Conservation (phyloP, 371 early-diverging fungal species). For the Fennellomyces sp. region DNA sequence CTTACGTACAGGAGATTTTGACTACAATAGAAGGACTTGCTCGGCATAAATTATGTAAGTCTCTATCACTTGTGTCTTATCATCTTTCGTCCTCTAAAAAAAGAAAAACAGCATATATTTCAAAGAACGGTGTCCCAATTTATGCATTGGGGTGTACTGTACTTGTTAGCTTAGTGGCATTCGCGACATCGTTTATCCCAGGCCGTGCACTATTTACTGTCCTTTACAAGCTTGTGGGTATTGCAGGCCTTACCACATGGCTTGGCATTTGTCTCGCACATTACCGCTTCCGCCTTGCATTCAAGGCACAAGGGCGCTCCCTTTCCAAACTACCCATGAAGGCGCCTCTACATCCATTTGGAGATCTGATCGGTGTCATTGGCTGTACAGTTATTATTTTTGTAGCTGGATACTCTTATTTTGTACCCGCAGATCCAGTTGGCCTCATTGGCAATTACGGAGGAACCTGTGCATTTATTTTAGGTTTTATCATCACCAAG, state of each 20-base stretch:
- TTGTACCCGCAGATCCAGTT: slow-evolving; percentile 25
- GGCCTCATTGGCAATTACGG: slow-evolving; percentile 32
- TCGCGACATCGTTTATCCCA: slow-evolving; percentile 55
- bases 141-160: slow-evolving; percentile 55
- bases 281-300: slow-evolving; percentile 81
- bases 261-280: slow-evolving; percentile 73
- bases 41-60: slow-evolving; percentile 51
- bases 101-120: slow-evolving; percentile 49
- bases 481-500: slow-evolving; percentile 33
- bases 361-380: slow-evolving; percentile 55
- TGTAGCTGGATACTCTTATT: slow-evolving; percentile 40
- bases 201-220: slow-evolving; percentile 39
- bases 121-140: slow-evolving; percentile 64
- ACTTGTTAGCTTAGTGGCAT: slow-evolving; percentile 53
- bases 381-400: slow-evolving; percentile 48
- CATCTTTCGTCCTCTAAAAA: no score
- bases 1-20: no score
- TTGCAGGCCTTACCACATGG: slow-evolving; percentile 68
- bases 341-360: slow-evolving; percentile 72
- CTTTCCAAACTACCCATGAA: slow-evolving; percentile 72
- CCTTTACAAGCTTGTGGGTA: slow-evolving; percentile 27
- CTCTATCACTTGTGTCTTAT: no score
- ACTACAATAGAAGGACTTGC: slow-evolving; percentile 74
- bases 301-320: slow-evolving; percentile 63
- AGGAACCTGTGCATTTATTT: slow-evolving; percentile 29